Conservation (phyloP, 257 asterid genomes). For the Jaltomata sinuosa region DNA sequence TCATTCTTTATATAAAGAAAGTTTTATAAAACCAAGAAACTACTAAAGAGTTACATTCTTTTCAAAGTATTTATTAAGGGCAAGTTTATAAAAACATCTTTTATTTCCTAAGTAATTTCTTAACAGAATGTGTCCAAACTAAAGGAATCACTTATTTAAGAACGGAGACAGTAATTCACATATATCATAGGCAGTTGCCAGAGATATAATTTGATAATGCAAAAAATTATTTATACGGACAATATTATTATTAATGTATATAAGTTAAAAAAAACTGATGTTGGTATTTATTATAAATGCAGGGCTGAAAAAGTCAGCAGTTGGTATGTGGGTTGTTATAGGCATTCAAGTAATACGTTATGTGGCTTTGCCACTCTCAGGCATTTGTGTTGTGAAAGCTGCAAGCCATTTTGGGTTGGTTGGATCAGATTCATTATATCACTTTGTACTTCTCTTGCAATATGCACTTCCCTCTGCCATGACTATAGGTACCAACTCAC, state of each 20-base stretch:
- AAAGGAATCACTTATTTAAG: too few species aligned
- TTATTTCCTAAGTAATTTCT: too few species aligned
- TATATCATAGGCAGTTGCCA: too few species aligned
- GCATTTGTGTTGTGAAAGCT: conserved; percentile 15
- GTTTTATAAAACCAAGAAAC: too few species aligned
- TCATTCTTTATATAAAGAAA: too few species aligned
- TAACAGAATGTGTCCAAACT: too few species aligned
- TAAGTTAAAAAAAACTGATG: background rate
- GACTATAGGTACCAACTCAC: conserved; percentile 17
- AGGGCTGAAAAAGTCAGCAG: conserved; percentile 22
- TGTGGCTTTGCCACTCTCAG: conserved; percentile 17
- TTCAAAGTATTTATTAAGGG: too few species aligned
- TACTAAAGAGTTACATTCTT: too few species aligned
- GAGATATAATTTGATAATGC: too few species aligned
- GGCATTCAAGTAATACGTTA: conserved; percentile 20
- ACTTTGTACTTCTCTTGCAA: conserved; percentile 28
- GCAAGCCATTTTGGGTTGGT: conserved; percentile 20
- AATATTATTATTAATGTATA: background rate
- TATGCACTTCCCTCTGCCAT: conserved; percentile 32
- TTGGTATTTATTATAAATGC: background rate
- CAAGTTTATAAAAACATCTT: too few species aligned
- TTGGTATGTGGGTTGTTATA: conserved; percentile 1
- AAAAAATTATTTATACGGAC: too few species aligned
- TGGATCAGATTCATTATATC: conserved; percentile 28
- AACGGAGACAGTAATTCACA: too few species aligned